phyloP scores from a whole-genome alignment of 2,329 filamentous ascomycete species.

The Pseudogymnoascus sp. region DNA sequence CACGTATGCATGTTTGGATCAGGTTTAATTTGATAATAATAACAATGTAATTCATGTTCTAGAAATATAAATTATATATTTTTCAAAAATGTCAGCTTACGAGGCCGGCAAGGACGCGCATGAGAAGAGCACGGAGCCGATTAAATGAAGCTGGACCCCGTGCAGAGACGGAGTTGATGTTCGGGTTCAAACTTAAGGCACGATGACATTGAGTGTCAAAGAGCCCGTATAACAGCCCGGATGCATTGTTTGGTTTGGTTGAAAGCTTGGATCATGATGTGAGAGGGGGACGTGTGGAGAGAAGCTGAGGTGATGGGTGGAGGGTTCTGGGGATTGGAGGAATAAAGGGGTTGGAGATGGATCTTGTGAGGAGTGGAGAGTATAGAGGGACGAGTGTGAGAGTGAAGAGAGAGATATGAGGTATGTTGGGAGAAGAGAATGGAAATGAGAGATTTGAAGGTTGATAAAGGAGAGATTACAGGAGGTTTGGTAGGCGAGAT shows the following conservation, averaged over 20 bases:
- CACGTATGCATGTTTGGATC: too few species aligned
- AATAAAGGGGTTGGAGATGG: not conserved
- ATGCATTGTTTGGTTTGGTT: not conserved
- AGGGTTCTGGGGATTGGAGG: not conserved
- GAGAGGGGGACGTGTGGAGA: too few species aligned
- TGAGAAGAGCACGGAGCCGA: not conserved
- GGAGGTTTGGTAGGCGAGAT: not conserved
- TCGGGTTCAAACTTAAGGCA: slow-evolving; percentile 1
- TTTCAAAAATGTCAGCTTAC: slow-evolving; percentile 1
- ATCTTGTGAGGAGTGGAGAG: not conserved
- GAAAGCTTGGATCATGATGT: not conserved
- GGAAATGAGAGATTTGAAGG: slow-evolving; percentile 1
- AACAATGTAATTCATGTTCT: not conserved
- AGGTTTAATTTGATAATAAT: not conserved
- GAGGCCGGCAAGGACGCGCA: slow-evolving; percentile 6
- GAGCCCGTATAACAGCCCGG: not conserved
- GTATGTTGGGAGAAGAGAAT: not conserved
- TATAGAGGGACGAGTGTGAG: not conserved
- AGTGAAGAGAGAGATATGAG: not conserved
- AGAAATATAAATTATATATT: not conserved
- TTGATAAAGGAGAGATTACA: not conserved
- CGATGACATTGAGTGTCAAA: not conserved
- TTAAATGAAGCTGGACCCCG: slow-evolving; percentile 6
- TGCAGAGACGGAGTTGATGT: not conserved
- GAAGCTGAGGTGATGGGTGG: not conserved